A percentile compares a stretch with the other conserved stretches of the same genome.
Conservation (phyloP, 2,329 filamentous ascomycete species). For the Alternaria sp. region DNA sequence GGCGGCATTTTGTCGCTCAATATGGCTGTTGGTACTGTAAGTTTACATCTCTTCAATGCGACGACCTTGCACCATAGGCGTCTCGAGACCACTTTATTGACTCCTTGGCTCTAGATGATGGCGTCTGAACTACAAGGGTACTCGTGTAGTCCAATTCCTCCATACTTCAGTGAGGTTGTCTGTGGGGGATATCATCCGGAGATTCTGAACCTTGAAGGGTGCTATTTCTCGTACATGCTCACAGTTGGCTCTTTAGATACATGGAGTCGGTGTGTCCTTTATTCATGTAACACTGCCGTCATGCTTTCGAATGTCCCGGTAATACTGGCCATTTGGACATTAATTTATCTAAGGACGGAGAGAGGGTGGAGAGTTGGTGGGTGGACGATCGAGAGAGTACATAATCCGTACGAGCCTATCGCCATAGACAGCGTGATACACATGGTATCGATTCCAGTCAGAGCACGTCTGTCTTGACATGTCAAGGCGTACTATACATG, state of each 20-base stretch:
- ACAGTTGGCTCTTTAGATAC: not conserved
- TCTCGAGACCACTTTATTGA: not conserved
- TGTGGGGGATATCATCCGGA: not conserved
- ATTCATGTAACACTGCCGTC: not conserved
- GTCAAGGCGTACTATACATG: not conserved
- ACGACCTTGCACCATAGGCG: not conserved
- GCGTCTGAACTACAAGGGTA: not conserved
- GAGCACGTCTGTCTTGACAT: not conserved
- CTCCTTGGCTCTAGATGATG: not conserved
- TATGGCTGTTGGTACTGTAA: conserved; percentile 32
- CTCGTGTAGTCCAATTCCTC: not conserved
- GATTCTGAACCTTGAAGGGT: not conserved
- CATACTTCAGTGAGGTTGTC: not conserved
- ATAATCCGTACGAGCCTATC: not conserved
- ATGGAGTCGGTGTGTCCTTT: not conserved
- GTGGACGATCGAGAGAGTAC: not conserved
- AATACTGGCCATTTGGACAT: not conserved
- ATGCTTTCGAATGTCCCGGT: not conserved
- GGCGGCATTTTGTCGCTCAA: conserved; percentile 24
- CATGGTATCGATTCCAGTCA: not conserved
- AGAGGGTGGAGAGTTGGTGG: not conserved
- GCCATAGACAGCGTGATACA: not conserved
- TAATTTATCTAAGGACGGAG: not conserved
- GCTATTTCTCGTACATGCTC: not conserved
- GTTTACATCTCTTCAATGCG: conserved; percentile 2